phyloP scores from a whole-genome alignment of 768 basidiomycete species.

The Lepiota subincarnata region DNA sequence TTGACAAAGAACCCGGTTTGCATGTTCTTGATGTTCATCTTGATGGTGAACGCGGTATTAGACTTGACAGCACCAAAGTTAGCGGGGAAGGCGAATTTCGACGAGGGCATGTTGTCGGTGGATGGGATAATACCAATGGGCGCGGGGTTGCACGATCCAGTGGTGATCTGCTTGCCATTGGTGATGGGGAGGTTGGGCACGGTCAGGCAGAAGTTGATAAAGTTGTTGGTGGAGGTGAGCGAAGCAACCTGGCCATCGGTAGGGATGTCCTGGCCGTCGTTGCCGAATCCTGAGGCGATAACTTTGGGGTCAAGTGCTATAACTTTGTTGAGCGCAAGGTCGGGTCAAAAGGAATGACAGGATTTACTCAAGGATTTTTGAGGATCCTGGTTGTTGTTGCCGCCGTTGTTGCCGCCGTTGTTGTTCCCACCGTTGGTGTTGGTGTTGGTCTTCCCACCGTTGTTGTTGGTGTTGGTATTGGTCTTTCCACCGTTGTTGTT shows the following conservation, averaged over 20 bases:
- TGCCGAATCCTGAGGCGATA: conserved; percentile 35
- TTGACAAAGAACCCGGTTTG: conserved; percentile 49
- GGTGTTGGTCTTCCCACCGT: conserved; percentile 5
- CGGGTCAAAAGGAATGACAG: background rate
- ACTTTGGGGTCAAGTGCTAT: conserved; percentile 39
- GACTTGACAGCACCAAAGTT: conserved; percentile 38
- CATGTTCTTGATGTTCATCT: conserved; percentile 33
- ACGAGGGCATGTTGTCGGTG: conserved; percentile 39
- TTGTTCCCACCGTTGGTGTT: conserved; percentile 7
- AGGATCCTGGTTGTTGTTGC: conserved; percentile 20
- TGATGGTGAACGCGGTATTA: conserved; percentile 40
- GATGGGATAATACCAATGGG: conserved; percentile 47
- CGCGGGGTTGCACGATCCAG: conserved; percentile 51
- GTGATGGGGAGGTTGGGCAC: conserved; percentile 44
- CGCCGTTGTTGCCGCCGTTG: conserved; percentile 10
- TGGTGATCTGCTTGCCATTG: conserved; percentile 42
- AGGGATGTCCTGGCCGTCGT: conserved; percentile 40
- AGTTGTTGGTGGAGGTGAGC: conserved; percentile 58
- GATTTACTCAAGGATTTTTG: conserved; percentile 36
- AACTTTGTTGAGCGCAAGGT: conserved; percentile 1
- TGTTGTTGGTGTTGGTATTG: conserved; percentile 6
- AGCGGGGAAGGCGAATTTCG: conserved; percentile 40
- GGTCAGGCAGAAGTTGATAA: conserved; percentile 52
- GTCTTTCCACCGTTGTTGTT: conserved; percentile 9
- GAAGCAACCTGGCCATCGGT: conserved; percentile 45